Base-by-base conservation (phyloP, 768 basidiomycete genomes). In the Coprinellus micaceus region DNA sequence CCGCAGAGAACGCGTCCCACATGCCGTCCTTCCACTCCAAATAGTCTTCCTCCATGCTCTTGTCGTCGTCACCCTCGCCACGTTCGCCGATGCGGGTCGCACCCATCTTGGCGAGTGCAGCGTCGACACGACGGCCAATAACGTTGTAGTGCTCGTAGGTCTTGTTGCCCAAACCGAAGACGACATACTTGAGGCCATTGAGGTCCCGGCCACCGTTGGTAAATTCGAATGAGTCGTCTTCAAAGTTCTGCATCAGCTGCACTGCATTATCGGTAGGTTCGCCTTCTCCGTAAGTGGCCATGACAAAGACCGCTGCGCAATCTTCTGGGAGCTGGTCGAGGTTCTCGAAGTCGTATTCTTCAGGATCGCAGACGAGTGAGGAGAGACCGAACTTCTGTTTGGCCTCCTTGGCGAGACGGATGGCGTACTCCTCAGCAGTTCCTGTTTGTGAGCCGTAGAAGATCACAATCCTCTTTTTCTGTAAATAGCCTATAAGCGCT, bases 1-100 rank as follows among this genome's bases (percentile, higher is more conserved):
- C 82, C 54, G 78, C 69, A n/a, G 94, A 80, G 58, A 98, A 91
- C 4, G 85, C 84, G 17, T 89, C 86, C 91, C 94, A 98, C 94
- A 98, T 95, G 63, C 80, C 82, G 66, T 99, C 96, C 71, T 98
- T 99, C 96, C 96, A 99, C 64, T 92, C 94, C 12, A 99, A 83
- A 69, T 98, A 99, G 71, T 99, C 96, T 75, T 99, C 96, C 70
- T 99, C 96, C 95, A 99, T 98, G 67, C 90, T 94, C 79, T 97
- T 97, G 73, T 99, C 97, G 67, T 99, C 96, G 66, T 99, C 97
- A 60, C 96, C 96, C 71, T 98, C 95, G 10, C 96, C 96, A 37
- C 88, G 80, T 68, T 88, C 86, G 41, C 94, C 94, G 33, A 98
- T 89, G 52, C 93, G 85, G 53, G 77, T 69, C 21, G 84, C 97